Evolutionary conservation across 2,329 filamentous ascomycete genomes (phyloP), one percentile per base, ranked within the genome.

Genomic region (Meredithiella fracta): DNA sequence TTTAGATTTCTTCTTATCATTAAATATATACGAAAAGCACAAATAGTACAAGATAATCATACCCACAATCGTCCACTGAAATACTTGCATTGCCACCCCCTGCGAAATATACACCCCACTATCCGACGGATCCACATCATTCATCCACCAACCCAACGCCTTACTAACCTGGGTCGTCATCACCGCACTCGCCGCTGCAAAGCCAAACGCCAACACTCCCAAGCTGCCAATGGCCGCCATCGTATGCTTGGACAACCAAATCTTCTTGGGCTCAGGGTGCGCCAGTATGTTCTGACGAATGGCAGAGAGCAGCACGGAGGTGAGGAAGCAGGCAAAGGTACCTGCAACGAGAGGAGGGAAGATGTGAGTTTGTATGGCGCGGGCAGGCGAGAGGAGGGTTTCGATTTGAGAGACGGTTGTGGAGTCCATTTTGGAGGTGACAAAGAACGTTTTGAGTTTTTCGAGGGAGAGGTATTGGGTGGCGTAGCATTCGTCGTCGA

Each of bases 21-120:
- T 58, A 20, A 58, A 58, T 11, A 58, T 22, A n/a, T 56, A 53
- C 5, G 57, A 40, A 51, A 59, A 59, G 50, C 53, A 59, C 22
- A 59, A 17, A 37, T 59, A 53, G 25, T 59, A 59, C 49, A 59
- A 9, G 23, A 59, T 56, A 34, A 59, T 53, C 57, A 59, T 53
- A 6, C 49, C 42, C 23, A 55, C 53, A 51, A 59, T 59, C 37
- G 56, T 42, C 57, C 57, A 59, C 49, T 59, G 57, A 2, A 59
- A 37, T 26, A 59, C 53, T n/a, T 56, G 53, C 54, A 59, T 56
- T 7, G 47, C 23, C 17, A 44, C 37, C 8, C 57, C 57, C 25
- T 53, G 49, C 1, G 50, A 47, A 22, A 59, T 51, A 17, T 26
- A 51, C 3, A 59, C 42, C 9, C 53, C 54, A 22, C 22, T 42